Evolutionary conservation across 768 basidiomycete species (phyloP).

Genomic region (Tulasnella sp.): DNA sequence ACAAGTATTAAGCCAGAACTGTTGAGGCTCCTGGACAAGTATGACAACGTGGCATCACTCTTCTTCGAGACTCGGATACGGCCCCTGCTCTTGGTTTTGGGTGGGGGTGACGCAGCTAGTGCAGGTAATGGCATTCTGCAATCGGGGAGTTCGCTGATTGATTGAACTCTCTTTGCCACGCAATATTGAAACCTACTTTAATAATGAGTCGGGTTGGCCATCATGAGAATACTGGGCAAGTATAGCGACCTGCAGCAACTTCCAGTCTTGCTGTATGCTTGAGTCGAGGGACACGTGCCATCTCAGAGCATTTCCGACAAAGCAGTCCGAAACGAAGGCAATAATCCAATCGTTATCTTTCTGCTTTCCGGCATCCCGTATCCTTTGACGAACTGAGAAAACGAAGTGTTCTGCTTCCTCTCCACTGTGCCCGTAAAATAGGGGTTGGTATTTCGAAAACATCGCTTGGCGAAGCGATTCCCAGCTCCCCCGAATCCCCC

Average conservation of each 20-base stretch:
- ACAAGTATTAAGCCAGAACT: not conserved
- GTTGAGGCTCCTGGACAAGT: not conserved
- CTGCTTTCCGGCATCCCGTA: not conserved
- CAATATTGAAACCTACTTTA: too few relatives aligned
- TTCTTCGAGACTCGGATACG: not conserved
- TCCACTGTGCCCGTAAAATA: not conserved
- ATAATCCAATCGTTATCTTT: not conserved
- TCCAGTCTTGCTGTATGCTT: not conserved
- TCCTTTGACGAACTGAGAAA: not conserved
- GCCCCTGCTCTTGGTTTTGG: not conserved
- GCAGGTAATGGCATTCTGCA: not conserved
- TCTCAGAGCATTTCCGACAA: not conserved
- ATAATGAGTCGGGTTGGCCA: not conserved
- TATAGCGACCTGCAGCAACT: not conserved
- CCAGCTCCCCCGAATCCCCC: not conserved
- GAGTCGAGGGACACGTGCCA: constrained; percentile 5
- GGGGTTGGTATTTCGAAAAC: not conserved
- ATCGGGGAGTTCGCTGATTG: not conserved
- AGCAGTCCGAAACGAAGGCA: not conserved
- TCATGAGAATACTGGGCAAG: not conserved
- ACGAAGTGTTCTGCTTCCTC: constrained; percentile 4
- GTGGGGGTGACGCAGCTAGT: not conserved
- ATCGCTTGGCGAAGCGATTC: not conserved
- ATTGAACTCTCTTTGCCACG: too few relatives aligned
- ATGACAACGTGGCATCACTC: not conserved